Base-by-base conservation (phyloP, 768 basidiomycete genomes). In the Pisolithus sp. region DNA sequence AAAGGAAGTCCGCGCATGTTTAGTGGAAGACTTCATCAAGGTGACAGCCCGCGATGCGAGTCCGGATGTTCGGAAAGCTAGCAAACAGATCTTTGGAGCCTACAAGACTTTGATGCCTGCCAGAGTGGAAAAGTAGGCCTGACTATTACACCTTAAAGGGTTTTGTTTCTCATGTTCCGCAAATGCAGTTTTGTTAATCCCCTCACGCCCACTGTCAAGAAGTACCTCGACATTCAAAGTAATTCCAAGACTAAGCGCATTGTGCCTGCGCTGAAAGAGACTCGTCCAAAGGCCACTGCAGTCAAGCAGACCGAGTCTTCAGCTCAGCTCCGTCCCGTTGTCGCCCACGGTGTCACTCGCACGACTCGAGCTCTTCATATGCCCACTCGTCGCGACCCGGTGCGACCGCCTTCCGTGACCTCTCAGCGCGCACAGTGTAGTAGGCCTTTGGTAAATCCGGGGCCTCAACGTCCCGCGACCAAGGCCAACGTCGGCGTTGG, bases 181-280 rank as follows among this genome's bases (percentile, higher is more conserved):
- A 42, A 20, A 26, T 48, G 17, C 54, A 93, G 90, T 46, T 93
- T 93, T 59, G 74, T 77, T 17, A 73, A 73, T 4, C 88, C 88
- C 13, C 73, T 93, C 12, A 82, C 85, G 6, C 89, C 91, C 1
- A 84, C 81, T 3, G 81, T 81, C 37, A 84, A 79, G 59, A 89
- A 86, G 67, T 89, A 89, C 61, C 76, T 92, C 3, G 82, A 83
- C 53, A 76, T 80, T 46, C 71, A 67, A 39, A 12, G 31, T 1
- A 51, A 43, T 7, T 42, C 59, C 17, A 40, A 40, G 2, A 53
- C 51, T 2, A 21, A 13, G 4, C 48, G 49, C 17, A 44, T 21
- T 46, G 7, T 39, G 26, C 56, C 52, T 20, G 46, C 60, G 9
- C 46, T 39, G 37, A 40, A 38, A 23, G 52, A 18, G 15, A 17